A percentile compares a stretch with the other conserved stretches of the same genome.
phyloP scores from a whole-genome alignment of 371 early-diverging fungal genomes.

The Mucor piriformis region DNA sequence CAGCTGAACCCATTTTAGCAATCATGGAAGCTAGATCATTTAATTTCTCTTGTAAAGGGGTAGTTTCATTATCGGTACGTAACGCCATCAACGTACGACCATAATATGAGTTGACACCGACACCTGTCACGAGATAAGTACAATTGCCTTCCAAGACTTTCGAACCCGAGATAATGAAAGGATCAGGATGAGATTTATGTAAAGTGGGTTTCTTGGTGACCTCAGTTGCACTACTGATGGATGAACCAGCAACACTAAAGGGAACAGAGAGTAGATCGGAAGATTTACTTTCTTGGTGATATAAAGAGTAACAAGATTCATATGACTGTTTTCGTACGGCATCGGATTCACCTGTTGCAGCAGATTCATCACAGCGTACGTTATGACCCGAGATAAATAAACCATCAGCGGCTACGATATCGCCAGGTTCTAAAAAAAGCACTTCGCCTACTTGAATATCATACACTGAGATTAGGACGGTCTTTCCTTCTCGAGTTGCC shows the following conservation, averaged over 20 bases:
- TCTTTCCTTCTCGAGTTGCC: slow-evolving; percentile 75
- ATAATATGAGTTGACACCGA: slow-evolving; percentile 74
- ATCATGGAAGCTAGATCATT: slow-evolving; percentile 70
- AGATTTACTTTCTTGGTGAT: slow-evolving; percentile 4
- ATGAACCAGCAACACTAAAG: not conserved
- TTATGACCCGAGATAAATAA: slow-evolving; percentile 82
- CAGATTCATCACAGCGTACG: slow-evolving; percentile 87
- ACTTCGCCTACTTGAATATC: slow-evolving; percentile 91
- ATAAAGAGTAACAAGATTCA: slow-evolving; percentile 29
- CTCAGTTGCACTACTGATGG: not conserved
- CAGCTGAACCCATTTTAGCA: slow-evolving; percentile 71
- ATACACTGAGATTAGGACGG: slow-evolving; percentile 79
- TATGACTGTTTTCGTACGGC: slow-evolving; percentile 63
- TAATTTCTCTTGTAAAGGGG: slow-evolving; percentile 75
- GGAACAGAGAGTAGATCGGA: slow-evolving; percentile 16
- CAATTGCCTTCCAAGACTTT: slow-evolving; percentile 83
- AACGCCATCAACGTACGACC: slow-evolving; percentile 82
- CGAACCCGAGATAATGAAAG: slow-evolving; percentile 77
- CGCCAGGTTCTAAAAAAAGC: slow-evolving; percentile 90
- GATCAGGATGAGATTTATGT: slow-evolving; percentile 50
- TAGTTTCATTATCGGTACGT: slow-evolving; percentile 62
- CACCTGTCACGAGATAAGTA: slow-evolving; percentile 69
- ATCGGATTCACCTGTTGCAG: slow-evolving; percentile 92
- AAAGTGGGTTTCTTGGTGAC: not conserved
- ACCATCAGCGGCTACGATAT: slow-evolving; percentile 90